Conservation (phyloP, 352 stramenopile species). For the Phytopythium helicoides region DNA sequence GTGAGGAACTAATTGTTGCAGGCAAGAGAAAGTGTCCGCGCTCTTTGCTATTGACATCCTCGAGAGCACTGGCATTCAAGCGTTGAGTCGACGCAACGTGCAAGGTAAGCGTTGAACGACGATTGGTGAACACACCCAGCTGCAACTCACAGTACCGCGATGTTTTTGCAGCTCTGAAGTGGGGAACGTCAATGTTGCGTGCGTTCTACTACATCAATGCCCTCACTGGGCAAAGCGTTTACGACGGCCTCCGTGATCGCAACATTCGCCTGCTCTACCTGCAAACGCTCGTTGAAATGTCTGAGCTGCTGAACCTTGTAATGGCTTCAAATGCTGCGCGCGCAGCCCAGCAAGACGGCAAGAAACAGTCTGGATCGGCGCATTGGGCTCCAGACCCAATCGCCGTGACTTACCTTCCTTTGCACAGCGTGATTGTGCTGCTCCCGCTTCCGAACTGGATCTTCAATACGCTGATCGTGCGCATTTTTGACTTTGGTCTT, state of each 20-base stretch:
- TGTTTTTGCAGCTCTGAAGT: constrained; percentile 55
- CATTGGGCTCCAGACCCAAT: constrained; percentile 48
- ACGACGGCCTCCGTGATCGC: constrained; percentile 58
- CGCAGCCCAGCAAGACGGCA: constrained; percentile 12
- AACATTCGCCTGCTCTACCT: constrained; percentile 67
- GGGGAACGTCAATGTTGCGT: constrained; percentile 73
- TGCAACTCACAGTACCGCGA: neutral
- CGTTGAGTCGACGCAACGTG: constrained; percentile 76
- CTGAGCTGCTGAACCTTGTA: constrained; percentile 49
- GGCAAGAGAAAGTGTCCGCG: constrained; percentile 66
- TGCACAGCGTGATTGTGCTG: constrained; percentile 64
- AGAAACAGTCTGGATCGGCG: constrained; percentile 11
- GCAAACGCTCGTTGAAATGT: constrained; percentile 67
- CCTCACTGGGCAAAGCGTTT: constrained; percentile 48
- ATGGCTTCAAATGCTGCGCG: constrained; percentile 23
- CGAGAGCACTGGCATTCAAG: constrained; percentile 67
- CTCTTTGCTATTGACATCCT: constrained; percentile 72
- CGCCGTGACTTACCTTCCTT: constrained; percentile 54
- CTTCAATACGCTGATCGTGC: constrained; percentile 52
- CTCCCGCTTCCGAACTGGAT: constrained; percentile 72
- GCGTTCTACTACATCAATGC: constrained; percentile 83
- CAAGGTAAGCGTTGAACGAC: constrained; percentile 30
- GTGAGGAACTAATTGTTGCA: constrained; percentile 14
- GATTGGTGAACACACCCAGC: neutral
- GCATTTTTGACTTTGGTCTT: constrained; percentile 63